Evolutionary conservation across 768 basidiomycete species (phyloP).

Genomic region (Tylopilus plumbeoviolaceoides): DNA sequence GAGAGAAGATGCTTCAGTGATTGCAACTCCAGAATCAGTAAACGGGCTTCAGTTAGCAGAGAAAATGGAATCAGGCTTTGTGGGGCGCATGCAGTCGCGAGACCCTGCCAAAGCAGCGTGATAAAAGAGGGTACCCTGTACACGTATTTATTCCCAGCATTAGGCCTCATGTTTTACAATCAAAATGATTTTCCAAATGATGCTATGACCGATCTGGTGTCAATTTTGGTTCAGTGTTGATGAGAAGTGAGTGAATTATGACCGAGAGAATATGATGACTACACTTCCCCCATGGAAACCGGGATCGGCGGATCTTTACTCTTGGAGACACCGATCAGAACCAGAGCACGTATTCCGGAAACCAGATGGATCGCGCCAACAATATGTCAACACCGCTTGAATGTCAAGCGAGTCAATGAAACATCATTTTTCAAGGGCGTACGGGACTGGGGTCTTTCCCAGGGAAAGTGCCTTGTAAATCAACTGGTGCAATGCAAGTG

Average conservation of each 20-base stretch:
- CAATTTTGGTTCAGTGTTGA: too few species aligned
- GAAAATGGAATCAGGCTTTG: constrained; percentile 6
- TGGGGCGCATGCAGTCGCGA: background rate
- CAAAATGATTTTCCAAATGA: background rate
- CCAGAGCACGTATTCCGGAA: background rate
- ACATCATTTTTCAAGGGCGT: too few species aligned
- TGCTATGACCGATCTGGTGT: background rate
- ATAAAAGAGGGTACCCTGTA: background rate
- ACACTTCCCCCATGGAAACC: background rate
- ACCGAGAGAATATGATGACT: background rate
- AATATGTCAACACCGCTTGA: too few species aligned
- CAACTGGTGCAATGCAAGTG: too few species aligned
- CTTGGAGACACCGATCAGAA: background rate
- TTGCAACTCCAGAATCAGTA: background rate
- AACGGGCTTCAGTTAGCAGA: constrained; percentile 1
- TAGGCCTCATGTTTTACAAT: background rate
- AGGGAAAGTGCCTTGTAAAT: too few species aligned
- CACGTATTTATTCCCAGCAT: background rate
- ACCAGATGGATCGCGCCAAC: too few species aligned
- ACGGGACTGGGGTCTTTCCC: too few species aligned
- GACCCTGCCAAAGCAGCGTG: background rate
- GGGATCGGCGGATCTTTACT: background rate
- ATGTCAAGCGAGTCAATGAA: too few species aligned
- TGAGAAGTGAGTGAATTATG: background rate
- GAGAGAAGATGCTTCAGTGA: background rate